phyloP scores from a whole-genome alignment of 108 stramenopile genomes.

The Thalassiosira profunda region DNA sequence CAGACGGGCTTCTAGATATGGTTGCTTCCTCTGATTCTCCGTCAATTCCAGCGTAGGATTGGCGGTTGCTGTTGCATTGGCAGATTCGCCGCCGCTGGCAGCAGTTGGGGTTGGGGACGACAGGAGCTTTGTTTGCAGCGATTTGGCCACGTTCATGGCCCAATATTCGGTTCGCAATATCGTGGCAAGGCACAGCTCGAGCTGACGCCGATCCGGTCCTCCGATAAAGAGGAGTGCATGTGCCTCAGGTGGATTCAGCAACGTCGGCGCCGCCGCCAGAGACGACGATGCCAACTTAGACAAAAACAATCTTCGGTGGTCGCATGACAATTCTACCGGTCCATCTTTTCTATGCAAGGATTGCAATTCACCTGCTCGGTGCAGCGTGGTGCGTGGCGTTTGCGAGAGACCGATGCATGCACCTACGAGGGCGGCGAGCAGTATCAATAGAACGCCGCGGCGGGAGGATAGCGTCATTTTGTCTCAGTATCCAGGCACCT shows the following conservation, averaged over 20 bases:
- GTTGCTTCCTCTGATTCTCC: conserved; percentile 32
- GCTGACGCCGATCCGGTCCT: conserved; percentile 46
- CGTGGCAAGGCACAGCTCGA: conserved; percentile 73
- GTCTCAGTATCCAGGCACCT: no score
- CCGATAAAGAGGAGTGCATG: not conserved
- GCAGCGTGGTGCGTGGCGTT: no score
- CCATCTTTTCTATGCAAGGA: no score
- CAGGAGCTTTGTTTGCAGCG: conserved; percentile 19
- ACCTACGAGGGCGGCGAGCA: no score
- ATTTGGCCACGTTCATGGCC: conserved; percentile 48
- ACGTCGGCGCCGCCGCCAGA: no score
- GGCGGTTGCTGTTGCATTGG: conserved; percentile 7
- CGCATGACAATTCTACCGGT: no score
- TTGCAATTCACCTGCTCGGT: no score
- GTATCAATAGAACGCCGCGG: no score
- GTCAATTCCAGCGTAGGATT: not conserved
- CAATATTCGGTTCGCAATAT: conserved; percentile 72
- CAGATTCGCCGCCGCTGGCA: not conserved
- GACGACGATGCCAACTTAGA: no score
- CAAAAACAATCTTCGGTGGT: no score
- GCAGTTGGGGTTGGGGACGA: not conserved
- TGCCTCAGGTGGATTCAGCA: not conserved
- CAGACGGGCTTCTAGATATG: conserved; percentile 78
- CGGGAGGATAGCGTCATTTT: no score
- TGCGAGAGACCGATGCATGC: no score